Conservation (phyloP, 163 green algal species). For the Chlamydomonas reinhardtii region DNA sequence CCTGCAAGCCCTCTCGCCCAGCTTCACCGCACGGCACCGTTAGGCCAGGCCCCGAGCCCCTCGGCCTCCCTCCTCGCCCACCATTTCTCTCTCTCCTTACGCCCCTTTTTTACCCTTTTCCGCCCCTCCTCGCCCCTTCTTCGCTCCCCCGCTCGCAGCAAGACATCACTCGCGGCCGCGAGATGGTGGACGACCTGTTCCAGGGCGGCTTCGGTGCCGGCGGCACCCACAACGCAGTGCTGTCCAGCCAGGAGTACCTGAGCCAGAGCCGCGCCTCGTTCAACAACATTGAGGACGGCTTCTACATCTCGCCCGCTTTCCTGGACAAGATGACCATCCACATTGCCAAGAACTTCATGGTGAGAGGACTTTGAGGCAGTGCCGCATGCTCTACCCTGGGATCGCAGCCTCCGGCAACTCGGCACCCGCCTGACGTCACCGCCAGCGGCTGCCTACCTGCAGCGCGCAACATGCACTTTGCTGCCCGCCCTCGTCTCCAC, state of each 20-base stretch:
- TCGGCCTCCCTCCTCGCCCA: neutral
- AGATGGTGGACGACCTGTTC: conserved; percentile 96
- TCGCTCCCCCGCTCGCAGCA: conserved; percentile 77
- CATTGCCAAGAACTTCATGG: conserved; percentile 82
- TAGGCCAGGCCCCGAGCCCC: too few relatives aligned
- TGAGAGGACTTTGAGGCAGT: too few relatives aligned
- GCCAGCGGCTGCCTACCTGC: too few relatives aligned
- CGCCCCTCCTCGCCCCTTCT: neutral
- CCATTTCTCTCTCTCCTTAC: neutral
- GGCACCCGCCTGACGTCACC: too few relatives aligned
- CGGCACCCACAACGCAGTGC: conserved; percentile 93
- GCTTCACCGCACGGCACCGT: too few relatives aligned
- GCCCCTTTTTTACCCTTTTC: neutral
- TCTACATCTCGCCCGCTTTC: conserved; percentile 99
- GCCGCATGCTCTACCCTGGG: too few relatives aligned
- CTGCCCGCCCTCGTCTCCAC: too few relatives aligned
- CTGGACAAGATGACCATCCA: conserved; percentile 99
- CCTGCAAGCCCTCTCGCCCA: too few relatives aligned
- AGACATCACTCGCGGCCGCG: conserved; percentile 94
- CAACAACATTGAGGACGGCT: conserved; percentile 96
- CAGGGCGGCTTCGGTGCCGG: conserved; percentile 82
- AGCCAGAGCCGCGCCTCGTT: conserved; percentile 79
- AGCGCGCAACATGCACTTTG: too few relatives aligned
- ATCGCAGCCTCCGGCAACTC: too few relatives aligned
- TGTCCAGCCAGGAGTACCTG: conserved; percentile 94